Conservation (phyloP, 805 yeast species). For the Yamadazyma sp. region DNA sequence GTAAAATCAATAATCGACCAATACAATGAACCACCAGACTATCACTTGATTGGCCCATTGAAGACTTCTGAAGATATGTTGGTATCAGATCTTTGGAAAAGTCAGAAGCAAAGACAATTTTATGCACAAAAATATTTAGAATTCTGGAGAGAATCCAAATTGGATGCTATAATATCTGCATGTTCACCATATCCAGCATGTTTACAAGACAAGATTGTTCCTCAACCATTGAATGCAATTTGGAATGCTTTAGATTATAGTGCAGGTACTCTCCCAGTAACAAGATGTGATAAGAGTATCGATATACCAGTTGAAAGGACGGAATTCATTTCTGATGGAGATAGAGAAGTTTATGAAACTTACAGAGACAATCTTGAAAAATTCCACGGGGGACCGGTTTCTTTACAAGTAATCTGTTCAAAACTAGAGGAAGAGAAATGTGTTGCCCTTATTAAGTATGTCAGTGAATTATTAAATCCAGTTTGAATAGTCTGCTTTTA, state of each 20-base stretch:
- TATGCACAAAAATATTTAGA: slow-evolving; percentile 8
- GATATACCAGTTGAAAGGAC: slow-evolving; percentile 5
- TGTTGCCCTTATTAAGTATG: slow-evolving; percentile 1
- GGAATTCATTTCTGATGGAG: slow-evolving; percentile 8
- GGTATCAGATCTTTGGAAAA: slow-evolving; percentile 11
- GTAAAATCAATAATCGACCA: slow-evolving; percentile 8
- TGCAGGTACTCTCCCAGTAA: slow-evolving; percentile 47
- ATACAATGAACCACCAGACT: slow-evolving; percentile 10
- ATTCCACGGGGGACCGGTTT: slow-evolving; percentile 10
- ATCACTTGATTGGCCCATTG: slow-evolving; percentile 2
- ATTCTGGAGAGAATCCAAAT: slow-evolving; percentile 5
- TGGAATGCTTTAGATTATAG: slow-evolving; percentile 20
- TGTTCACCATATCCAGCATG: slow-evolving; percentile 10
- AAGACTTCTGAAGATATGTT: slow-evolving; percentile 4
- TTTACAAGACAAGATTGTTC: slow-evolving; percentile 31
- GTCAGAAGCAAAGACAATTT: slow-evolving; percentile 8
- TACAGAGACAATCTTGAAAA: slow-evolving; percentile 8
- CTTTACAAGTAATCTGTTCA: slow-evolving; percentile 8
- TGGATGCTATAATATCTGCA: slow-evolving; percentile 10
- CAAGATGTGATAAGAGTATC: slow-evolving; percentile 22
- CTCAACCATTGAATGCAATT: slow-evolving; percentile 32
- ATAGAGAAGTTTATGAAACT: slow-evolving; percentile 8
- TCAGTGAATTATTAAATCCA: background rate
- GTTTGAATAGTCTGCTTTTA: too few species aligned
- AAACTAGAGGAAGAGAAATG: slow-evolving; percentile 13